Evolutionary conservation across 2,329 filamentous ascomycete genomes (phyloP), one percentile per base, ranked within the genome.

Genomic region (Colletotrichum scovillei): DNA sequence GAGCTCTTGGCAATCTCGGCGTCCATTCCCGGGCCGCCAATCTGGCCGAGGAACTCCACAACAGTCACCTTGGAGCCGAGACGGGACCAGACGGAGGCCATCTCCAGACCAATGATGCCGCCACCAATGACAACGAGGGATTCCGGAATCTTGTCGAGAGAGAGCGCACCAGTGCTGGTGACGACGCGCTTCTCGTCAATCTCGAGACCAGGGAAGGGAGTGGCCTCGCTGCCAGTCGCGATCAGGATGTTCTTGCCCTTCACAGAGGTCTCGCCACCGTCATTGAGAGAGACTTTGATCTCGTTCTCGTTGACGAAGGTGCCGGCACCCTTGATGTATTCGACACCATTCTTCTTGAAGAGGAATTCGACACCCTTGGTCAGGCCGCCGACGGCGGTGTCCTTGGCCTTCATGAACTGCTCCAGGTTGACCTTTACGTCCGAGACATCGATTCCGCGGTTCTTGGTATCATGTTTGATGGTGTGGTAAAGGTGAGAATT

Each of bases 321-420:
- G 78, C 93, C 96, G 64, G 94, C 92, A 78, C 97, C 97, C 89
- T 98, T 98, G 87, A 98, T 90, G 86, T 98, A 99, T 83, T 98
- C 95, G 77, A 98, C 97, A 76, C 95, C 94, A 87, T 99, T 99
- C 91, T 99, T 98, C 92, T 98, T 98, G 87, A 99, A 93, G 76
- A 99, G 89, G 83, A 96, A 99, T 86, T 99, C 97, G 77, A 99
- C 94, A 83, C 97, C 97, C 89, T 98, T 98, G 77, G 97, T 99
- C 77, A 99, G 87, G 63, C 95, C 92, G 53, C 87, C 85, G 75
- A 99, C 97, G 65, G 97, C 97, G 46, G 92, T 93, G 65, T 99
- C 96, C 88, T 99, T 99, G 73, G 97, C 95, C 88, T 98, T 97
- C 95, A 99, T 98, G 91, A 99, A 95, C 84, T 97, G 92, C 80